Percentiles rank a stretch among this genome's conserved stretches.
Evolutionary conservation across 2,329 filamentous ascomycete genomes (phyloP).

Genomic region (Aspergillus luchuensis): DNA sequence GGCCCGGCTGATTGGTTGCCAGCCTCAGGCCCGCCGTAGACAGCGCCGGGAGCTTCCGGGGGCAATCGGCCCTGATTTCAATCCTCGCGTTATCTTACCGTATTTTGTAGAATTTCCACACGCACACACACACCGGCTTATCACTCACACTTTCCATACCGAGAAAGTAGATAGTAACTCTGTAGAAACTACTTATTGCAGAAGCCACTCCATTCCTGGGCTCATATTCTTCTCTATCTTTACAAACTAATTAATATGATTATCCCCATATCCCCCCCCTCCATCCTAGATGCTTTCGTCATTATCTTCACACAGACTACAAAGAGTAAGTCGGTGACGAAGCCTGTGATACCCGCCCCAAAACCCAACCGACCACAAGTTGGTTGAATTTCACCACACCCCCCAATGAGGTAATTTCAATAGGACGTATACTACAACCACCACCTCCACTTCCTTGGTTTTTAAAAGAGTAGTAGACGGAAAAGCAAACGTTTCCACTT

Average conservation of each 20-base stretch:
- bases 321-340: neutral
- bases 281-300: neutral
- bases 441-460: constrained; percentile 1
- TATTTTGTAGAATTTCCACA: neutral
- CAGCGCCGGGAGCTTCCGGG: constrained; percentile 23
- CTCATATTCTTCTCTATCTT: neutral
- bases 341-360: constrained; percentile 5
- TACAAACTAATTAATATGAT: neutral
- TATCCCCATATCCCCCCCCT: neutral
- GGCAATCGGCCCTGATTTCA: constrained; percentile 4
- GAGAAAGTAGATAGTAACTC: too few species aligned
- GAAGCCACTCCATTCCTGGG: too few species aligned
- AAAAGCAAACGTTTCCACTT: constrained; percentile 8
- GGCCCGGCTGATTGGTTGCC: constrained; percentile 23
- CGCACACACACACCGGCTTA: neutral
- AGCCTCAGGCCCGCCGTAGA: constrained; percentile 6
- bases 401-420: constrained; percentile 2
- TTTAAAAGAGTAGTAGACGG: neutral
- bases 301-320: neutral
- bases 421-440: neutral
- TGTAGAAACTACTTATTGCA: too few species aligned
- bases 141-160: neutral
- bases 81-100: constrained; percentile 3
- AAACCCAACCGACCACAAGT: neutral
- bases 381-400: neutral